Evolutionary conservation across 768 basidiomycete species (phyloP).

Genomic region (Candolleomyces eurysporus): DNA sequence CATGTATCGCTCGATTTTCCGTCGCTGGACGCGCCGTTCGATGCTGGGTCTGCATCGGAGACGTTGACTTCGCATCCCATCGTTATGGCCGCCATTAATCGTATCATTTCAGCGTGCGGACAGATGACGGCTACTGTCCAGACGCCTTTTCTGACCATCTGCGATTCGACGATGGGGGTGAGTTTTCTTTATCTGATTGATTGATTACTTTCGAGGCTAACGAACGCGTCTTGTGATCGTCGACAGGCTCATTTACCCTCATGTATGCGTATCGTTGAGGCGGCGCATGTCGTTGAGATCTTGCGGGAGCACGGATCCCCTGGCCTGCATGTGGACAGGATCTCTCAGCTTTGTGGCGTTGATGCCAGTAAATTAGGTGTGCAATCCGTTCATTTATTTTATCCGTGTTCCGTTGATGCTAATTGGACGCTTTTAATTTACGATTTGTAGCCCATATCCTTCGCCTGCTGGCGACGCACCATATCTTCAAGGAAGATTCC

Average conservation of each 20-base stretch:
- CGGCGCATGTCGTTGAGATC: constrained; percentile 68
- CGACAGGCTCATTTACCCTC: constrained; percentile 72
- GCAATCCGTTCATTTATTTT: constrained; percentile 2
- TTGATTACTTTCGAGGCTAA: background rate
- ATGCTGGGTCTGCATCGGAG: constrained; percentile 48
- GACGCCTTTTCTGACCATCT: constrained; percentile 66
- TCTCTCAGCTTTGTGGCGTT: constrained; percentile 44
- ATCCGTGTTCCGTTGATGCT: background rate
- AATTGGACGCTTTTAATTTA: no score
- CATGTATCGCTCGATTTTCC: constrained; percentile 48
- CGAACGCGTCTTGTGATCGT: constrained; percentile 2
- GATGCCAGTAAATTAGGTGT: constrained; percentile 53
- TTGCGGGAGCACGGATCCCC: constrained; percentile 59
- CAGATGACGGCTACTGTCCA: constrained; percentile 67
- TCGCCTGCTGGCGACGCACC: constrained; percentile 76
- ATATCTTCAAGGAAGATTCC: constrained; percentile 65
- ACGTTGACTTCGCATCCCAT: constrained; percentile 56
- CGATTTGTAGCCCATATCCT: constrained; percentile 58
- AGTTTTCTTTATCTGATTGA: constrained; percentile 21
- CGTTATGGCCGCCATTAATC: constrained; percentile 57
- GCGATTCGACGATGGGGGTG: constrained; percentile 72
- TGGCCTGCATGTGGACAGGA: constrained; percentile 47
- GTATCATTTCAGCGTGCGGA: constrained; percentile 67
- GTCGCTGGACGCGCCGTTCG: constrained; percentile 48
- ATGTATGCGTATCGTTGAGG: constrained; percentile 71